phyloP scores from a whole-genome alignment of 192 early-diverging fungal species.

The Physocladia obscura region DNA sequence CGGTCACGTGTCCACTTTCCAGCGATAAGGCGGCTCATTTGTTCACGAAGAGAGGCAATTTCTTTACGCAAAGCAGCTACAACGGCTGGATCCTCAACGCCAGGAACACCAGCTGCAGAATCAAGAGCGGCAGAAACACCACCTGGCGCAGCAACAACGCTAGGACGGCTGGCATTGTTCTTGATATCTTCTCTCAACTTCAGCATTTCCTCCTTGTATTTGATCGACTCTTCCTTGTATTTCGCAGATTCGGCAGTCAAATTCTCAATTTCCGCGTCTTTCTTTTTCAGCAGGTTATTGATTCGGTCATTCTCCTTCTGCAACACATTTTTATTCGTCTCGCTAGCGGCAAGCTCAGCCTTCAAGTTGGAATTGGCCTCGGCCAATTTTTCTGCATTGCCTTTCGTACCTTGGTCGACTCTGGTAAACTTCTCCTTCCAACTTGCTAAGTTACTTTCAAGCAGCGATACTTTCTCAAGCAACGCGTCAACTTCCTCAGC shows the following conservation, averaged over 20 bases:
- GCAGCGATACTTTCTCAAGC: constrained; percentile 52
- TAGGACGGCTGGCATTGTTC: not conserved
- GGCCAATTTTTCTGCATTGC: constrained; percentile 41
- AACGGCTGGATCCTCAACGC: constrained; percentile 59
- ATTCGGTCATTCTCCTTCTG: constrained; percentile 61
- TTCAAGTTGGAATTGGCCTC: constrained; percentile 62
- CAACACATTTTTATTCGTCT: constrained; percentile 56
- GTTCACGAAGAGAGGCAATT: constrained; percentile 66
- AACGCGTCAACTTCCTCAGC: constrained; percentile 69
- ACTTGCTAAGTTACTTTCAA: constrained; percentile 62
- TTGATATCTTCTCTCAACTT: constrained; percentile 31
- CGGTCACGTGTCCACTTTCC: constrained; percentile 58
- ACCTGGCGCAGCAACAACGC: not conserved
- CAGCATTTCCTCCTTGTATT: constrained; percentile 54
- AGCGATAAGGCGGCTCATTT: constrained; percentile 66
- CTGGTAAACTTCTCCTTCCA: constrained; percentile 76
- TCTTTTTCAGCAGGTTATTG: constrained; percentile 54
- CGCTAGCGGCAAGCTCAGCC: constrained; percentile 55
- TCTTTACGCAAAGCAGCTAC: constrained; percentile 65
- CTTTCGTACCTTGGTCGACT: constrained; percentile 58
- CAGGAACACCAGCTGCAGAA: not conserved
- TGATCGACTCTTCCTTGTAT: constrained; percentile 66
- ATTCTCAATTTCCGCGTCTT: constrained; percentile 63
- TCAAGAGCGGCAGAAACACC: not conserved
- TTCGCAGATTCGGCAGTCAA: constrained; percentile 54